Conservation (phyloP, 176 grass and related monocot genomes). For the Carex pumila region DNA sequence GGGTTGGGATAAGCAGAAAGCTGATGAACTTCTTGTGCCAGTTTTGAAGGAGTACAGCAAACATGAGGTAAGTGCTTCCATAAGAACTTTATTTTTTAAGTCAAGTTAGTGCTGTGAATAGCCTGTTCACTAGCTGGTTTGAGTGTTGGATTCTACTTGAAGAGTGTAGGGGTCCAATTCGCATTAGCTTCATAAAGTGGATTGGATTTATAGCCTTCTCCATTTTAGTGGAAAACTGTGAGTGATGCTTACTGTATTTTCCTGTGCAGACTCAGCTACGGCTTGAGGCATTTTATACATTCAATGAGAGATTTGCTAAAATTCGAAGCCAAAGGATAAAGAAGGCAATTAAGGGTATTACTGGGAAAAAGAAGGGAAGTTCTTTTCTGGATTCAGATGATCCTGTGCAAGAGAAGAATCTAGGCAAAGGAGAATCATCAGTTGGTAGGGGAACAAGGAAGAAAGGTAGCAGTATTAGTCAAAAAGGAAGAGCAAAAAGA, state of each 20-base stretch:
- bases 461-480: constrained; percentile 18
- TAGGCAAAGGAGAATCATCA: constrained; percentile 29
- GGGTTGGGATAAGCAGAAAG: constrained; percentile 91
- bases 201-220: neutral
- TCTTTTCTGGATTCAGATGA: constrained; percentile 46
- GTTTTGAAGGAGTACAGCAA: constrained; percentile 95
- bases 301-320: constrained; percentile 98
- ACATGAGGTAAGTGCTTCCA: constrained; percentile 48
- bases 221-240: constrained; percentile 14
- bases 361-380: constrained; percentile 24
- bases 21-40: constrained; percentile 84
- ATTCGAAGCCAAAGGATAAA: constrained; percentile 93
- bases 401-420: constrained; percentile 36
- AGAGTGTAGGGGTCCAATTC: neutral
- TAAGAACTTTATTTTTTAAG: constrained; percentile 1
- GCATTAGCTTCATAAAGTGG: neutral
- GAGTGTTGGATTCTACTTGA: constrained; percentile 16
- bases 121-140: neutral
- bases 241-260: constrained; percentile 23
- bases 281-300: constrained; percentile 90
- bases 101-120: neutral
- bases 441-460: constrained; percentile 23
- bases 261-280: constrained; percentile 76
- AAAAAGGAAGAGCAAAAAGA: constrained; percentile 30
- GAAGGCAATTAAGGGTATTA: constrained; percentile 96